Percentiles rank a stretch among this genome's conserved stretches.
phyloP scores from a whole-genome alignment of 2,329 filamentous ascomycete species.

The Fusarium pseudocircinatum region DNA sequence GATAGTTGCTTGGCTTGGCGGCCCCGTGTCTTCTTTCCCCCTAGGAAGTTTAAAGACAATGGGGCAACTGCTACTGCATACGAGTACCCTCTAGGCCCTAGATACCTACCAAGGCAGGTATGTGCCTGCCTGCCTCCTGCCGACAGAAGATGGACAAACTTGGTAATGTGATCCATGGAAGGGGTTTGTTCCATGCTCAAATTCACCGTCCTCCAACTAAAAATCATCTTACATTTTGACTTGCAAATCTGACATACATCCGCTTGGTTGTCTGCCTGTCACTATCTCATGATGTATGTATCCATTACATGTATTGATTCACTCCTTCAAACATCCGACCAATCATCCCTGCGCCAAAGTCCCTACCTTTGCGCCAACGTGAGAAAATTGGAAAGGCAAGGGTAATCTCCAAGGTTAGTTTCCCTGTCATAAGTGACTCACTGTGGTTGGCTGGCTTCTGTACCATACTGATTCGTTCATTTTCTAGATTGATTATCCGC shows the following conservation, averaged over 20 bases:
- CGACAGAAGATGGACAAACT: not conserved
- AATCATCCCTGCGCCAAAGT: conserved; percentile 26
- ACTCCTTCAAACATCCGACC: conserved; percentile 22
- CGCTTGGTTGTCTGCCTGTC: conserved; percentile 8
- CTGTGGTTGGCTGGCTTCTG: conserved; percentile 33
- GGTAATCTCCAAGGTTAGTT: conserved; percentile 17
- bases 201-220: not conserved
- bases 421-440: conserved; percentile 15
- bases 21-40: conserved; percentile 10
- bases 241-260: conserved; percentile 26
- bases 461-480: conserved; percentile 25
- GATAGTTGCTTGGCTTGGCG: conserved; percentile 26
- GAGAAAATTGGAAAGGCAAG: conserved; percentile 28
- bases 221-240: conserved; percentile 6
- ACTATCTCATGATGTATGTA: conserved; percentile 33
- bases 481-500: conserved; percentile 26
- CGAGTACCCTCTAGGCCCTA: not conserved
- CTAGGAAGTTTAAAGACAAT: conserved; percentile 6
- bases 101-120: not conserved
- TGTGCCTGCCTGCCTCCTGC: not conserved
- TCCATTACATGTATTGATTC: conserved; percentile 24
- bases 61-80: conserved; percentile 7
- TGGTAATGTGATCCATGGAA: not conserved
- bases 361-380: conserved; percentile 8
- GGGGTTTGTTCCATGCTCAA: not conserved